Evolutionary conservation across 2,329 filamentous ascomycete genomes (phyloP), one percentile per base, ranked within the genome.

Genomic region (Ophiocordyceps camponoti-saundersi): DNA sequence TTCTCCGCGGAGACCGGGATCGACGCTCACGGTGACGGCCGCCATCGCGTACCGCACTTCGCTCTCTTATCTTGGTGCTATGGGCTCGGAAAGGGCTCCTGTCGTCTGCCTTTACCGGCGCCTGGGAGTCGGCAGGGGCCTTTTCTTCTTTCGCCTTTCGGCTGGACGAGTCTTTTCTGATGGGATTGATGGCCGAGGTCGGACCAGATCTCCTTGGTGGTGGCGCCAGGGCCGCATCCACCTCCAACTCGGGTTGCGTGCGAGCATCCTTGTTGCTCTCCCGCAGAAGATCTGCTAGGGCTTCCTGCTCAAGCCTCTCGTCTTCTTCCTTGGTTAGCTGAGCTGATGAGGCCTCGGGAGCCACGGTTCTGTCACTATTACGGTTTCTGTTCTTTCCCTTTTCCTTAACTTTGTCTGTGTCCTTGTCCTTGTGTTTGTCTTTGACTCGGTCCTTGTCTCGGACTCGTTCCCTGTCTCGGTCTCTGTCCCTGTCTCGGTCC

Each of bases 181-280:
- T 72, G 2, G 75, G 75, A 47, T 76, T 69, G 48, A 79, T 79
- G 29, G 75, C 75, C 20, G 75, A 79, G 5, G 70, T 70, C 1
- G 74, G 74, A 3, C 59, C 63, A 57, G 70, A 44, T 63, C 71
- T 66, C 58, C 67, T 63, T 2, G 73, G 75, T 1, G 75, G 75
- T 3, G 75, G 75, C 2, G 68, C 70, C 23, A 79, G 61, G 15
- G 71, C 68, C 45, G 71, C 65, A 49, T 79, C 75, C 39, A 78
- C 63, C 52, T 79, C 75, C 43, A 76, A 55, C 53, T 78, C 75
- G 8, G 68, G 70, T 47, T 71, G 67, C 49, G 71, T 70, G 3
- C 65, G 61, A 3, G 65, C 58, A 23, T 66, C 63, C 42, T 69
- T 68, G 46, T 69, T 75, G 58, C 74, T 78, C 53, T 79, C 75